phyloP scores from a whole-genome alignment of 495 filamentous ascomycete species.

The Venustampulla echinocandica region DNA sequence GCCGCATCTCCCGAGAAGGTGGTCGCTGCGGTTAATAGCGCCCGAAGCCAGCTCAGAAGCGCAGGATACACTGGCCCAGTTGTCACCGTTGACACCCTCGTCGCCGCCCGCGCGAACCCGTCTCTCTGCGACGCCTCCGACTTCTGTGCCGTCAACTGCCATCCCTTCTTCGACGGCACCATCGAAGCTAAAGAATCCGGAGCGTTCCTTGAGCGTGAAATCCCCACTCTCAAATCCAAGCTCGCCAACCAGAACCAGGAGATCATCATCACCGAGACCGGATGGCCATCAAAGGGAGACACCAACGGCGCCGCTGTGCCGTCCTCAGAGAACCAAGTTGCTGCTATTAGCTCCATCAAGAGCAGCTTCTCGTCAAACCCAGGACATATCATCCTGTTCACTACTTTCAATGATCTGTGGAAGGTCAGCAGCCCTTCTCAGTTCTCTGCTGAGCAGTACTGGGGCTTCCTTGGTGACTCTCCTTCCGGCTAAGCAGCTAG shows the following conservation, averaged over 20 bases:
- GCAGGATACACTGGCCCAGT: constrained; percentile 66
- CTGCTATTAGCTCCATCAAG: constrained; percentile 56
- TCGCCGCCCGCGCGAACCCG: constrained; percentile 54
- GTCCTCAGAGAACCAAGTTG: constrained; percentile 48
- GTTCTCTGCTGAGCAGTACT: constrained; percentile 63
- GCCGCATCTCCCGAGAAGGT: constrained; percentile 42
- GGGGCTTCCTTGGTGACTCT: constrained; percentile 44
- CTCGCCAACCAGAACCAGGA: constrained; percentile 27
- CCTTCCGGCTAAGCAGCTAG: constrained; percentile 17
- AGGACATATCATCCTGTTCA: constrained; percentile 56
- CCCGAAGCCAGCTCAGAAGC: constrained; percentile 45
- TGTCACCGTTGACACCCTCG: constrained; percentile 71
- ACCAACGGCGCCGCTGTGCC: constrained; percentile 59
- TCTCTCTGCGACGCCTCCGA: constrained; percentile 64
- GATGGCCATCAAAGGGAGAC: constrained; percentile 68
- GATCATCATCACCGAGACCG: constrained; percentile 58
- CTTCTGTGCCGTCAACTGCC: constrained; percentile 71
- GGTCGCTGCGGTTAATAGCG: constrained; percentile 43
- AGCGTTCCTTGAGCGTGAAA: constrained; percentile 47
- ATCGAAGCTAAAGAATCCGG: constrained; percentile 51
- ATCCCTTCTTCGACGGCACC: constrained; percentile 72
- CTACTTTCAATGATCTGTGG: constrained; percentile 70
- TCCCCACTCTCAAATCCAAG: constrained; percentile 35
- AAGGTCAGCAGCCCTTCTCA: constrained; percentile 57
- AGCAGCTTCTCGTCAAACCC: constrained; percentile 36